Conservation (phyloP, 208 protist species). For the Trypanosoma cruzi region DNA sequence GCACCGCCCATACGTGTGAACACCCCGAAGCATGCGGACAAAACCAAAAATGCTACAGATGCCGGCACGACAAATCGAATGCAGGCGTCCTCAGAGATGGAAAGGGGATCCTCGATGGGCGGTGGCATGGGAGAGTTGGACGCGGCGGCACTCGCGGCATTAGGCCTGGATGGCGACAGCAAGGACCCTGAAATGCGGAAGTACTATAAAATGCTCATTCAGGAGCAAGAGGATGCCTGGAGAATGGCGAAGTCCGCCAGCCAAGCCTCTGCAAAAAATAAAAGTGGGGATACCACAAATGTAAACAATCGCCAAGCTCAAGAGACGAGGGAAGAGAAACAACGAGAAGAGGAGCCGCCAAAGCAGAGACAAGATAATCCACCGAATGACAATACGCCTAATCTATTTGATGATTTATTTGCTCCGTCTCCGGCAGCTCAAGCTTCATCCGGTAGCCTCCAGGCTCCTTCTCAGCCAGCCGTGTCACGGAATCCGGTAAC, state of each 20-base stretch:
- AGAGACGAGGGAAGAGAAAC: background rate
- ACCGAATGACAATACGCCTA: constrained; percentile 36
- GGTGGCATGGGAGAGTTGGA: constrained; percentile 31
- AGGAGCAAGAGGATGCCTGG: constrained; percentile 79
- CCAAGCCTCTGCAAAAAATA: constrained; percentile 8
- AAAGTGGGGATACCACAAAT: background rate
- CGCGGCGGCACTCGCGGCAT: constrained; percentile 54
- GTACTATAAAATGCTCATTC: constrained; percentile 58
- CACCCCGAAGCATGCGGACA: background rate
- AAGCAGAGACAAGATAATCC: background rate
- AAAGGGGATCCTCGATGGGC: background rate
- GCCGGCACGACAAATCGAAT: background rate
- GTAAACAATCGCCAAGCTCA: background rate
- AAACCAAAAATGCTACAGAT: background rate
- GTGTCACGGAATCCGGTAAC: background rate
- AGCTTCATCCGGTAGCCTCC: background rate
- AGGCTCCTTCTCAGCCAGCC: background rate
- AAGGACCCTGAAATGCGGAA: constrained; percentile 57
- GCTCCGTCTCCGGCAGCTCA: constrained; percentile 25
- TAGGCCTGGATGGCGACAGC: constrained; percentile 49
- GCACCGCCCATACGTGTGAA: constrained; percentile 38
- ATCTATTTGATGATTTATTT: constrained; percentile 83
- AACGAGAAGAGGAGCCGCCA: background rate
- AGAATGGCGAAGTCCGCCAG: constrained; percentile 32
- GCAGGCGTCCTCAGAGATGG: background rate